Evolutionary conservation across 345 rosid species (phyloP).

Genomic region (Reutealis trisperma): DNA sequence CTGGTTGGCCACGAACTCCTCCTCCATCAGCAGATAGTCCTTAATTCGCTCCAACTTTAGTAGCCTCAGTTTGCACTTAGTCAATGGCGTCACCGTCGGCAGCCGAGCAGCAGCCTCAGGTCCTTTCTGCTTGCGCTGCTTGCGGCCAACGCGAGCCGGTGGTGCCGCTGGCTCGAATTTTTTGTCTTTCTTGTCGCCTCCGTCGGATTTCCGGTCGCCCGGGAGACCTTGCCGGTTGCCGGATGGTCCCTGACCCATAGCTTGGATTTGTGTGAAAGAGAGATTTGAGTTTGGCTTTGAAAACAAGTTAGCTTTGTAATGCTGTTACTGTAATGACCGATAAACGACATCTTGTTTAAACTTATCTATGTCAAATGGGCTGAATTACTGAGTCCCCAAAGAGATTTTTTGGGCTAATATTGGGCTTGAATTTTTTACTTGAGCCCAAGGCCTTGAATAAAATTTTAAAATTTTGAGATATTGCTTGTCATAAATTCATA

Average conservation of each 20-base stretch:
- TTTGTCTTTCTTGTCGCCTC: constrained; percentile 84
- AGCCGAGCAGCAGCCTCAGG: constrained; percentile 90
- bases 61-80: constrained; percentile 82
- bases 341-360: too few relatives aligned
- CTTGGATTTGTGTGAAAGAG: background rate
- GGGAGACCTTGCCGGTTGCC: constrained; percentile 66
- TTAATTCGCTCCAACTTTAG: constrained; percentile 85
- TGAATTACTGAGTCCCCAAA: too few relatives aligned
- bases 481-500: too few relatives aligned
- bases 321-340: background rate
- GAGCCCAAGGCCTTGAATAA: too few relatives aligned
- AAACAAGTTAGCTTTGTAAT: constrained; percentile 3
- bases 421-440: too few relatives aligned
- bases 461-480: too few relatives aligned
- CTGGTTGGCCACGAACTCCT: constrained; percentile 90
- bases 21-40: constrained; percentile 92
- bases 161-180: constrained; percentile 93
- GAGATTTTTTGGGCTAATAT: too few relatives aligned
- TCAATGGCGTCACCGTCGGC: constrained; percentile 77
- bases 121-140: constrained; percentile 88
- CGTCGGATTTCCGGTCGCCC: constrained; percentile 76
- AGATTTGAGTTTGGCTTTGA: constrained; percentile 13
- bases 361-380: too few relatives aligned
- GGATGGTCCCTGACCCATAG: constrained; percentile 92
- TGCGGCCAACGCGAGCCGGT: constrained; percentile 84